A percentile compares a stretch with the other conserved stretches of the same genome.
Conservation (phyloP, 2,329 filamentous ascomycete genomes). For the Aureobasidium sp. region DNA sequence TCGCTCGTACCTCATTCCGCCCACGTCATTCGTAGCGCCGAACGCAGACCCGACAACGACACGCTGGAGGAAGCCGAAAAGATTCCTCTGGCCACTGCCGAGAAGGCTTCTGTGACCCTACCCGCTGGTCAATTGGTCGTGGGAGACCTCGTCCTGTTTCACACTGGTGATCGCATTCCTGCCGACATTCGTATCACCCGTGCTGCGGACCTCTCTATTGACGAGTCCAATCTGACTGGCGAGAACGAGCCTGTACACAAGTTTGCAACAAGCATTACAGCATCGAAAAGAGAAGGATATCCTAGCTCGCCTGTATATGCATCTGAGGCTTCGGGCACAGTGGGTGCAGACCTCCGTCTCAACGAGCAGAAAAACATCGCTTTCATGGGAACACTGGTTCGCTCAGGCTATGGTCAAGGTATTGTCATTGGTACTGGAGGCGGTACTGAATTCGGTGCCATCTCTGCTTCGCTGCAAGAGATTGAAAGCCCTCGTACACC, state of each 20-base stretch:
- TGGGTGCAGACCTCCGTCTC: conserved; percentile 56
- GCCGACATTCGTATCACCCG: conserved; percentile 92
- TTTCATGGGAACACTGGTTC: conserved; percentile 95
- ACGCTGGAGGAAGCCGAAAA: neutral
- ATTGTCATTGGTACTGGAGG: conserved; percentile 96
- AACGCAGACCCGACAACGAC: conserved; percentile 14
- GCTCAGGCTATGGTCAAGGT: conserved; percentile 89
- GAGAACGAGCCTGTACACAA: conserved; percentile 92
- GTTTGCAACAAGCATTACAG: conserved; percentile 33
- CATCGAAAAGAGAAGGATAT: conserved; percentile 20
- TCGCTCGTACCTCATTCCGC: conserved; percentile 92
- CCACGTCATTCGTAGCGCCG: conserved; percentile 65
- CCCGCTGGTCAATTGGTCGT: conserved; percentile 82
- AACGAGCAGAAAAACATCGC: conserved; percentile 84
- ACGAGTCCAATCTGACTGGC: conserved; percentile 92
- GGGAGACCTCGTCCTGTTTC: conserved; percentile 87
- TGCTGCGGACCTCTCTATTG: conserved; percentile 82
- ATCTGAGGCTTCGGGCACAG: conserved; percentile 49
- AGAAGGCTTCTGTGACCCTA: conserved; percentile 72
- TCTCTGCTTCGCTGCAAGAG: conserved; percentile 85
- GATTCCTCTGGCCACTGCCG: conserved; percentile 48
- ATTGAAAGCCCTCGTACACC: conserved; percentile 94
- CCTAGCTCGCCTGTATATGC: conserved; percentile 50
- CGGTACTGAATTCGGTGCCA: conserved; percentile 90
- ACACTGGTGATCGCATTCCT: conserved; percentile 91